These are phyloP conservation scores for Annona cherimola DNA, from an alignment of 164 flowering plant genomes.

Conservation along the genomic window DNA sequence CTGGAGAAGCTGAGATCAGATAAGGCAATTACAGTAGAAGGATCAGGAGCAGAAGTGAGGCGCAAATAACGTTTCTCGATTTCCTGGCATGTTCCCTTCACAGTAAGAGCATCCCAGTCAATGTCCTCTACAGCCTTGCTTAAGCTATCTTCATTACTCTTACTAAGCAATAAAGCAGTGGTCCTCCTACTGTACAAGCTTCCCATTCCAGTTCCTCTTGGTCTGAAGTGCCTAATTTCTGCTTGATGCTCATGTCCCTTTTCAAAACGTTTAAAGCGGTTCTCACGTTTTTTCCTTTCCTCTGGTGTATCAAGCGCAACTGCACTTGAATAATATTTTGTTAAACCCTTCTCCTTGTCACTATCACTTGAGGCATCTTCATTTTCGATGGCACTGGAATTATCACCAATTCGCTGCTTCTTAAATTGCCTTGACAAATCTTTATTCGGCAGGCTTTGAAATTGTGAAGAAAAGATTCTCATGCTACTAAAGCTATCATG, in stretches of 20 bases:
- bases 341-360: conserved; percentile 74
- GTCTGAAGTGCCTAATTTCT: conserved; percentile 37
- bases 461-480: conserved; percentile 35
- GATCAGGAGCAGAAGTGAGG: conserved; percentile 98
- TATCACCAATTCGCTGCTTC: conserved; percentile 61
- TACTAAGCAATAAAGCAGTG: conserved; percentile 57
- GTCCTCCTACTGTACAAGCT: conserved; percentile 56
- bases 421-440: conserved; percentile 48
- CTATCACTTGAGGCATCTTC: conserved; percentile 87
- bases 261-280: conserved; percentile 86
- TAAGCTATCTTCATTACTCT: conserved; percentile 50
- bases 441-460: conserved; percentile 34
- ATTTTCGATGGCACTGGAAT: conserved; percentile 36
- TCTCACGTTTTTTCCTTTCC: conserved; percentile 84
- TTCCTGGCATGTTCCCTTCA: conserved; percentile 96
- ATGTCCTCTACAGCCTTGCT: conserved; percentile 93
- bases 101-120: conserved; percentile 95
- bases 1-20: conserved; percentile 4
- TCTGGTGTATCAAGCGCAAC: conserved; percentile 71
- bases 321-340: conserved; percentile 68
- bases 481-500: conserved; percentile 21
- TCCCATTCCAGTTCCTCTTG: conserved; percentile 47
- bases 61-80: conserved; percentile 96
- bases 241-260: conserved; percentile 50
- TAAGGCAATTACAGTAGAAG: conserved; percentile 55